Base-by-base conservation (phyloP, 345 rosid species). In the Lagerstroemia speciosa region DNA sequence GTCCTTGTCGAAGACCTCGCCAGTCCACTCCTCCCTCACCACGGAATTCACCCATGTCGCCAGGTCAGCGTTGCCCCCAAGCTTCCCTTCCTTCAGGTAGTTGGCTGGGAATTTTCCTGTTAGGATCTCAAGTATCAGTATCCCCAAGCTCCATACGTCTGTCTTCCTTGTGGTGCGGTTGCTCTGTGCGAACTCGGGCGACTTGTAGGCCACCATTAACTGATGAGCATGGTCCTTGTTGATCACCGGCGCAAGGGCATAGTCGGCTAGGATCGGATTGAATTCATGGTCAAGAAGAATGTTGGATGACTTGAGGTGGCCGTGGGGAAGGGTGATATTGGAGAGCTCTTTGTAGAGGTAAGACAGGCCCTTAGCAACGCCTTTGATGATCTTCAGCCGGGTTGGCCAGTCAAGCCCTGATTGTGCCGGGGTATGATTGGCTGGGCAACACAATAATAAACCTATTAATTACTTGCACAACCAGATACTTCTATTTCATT, bases 111-210 rank as follows among this genome's bases (percentile, higher is more conserved):
- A 87, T 79, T 83, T 87, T n/a, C 98, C 98, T 0, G 96, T 90
- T 17, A 93, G 67, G 53, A 86, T 45, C 77, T 93, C 98, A 0
- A 90, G 86, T 3, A 90, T 93, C 1, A 93, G 82, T n/a, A 90
- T 88, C n/a, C 97, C 98, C 0, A 90, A 87, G 66, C 90, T 88
- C 98, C 98, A 93, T 7, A 93, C 93, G 29, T 88, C 96, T 0
- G 97, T 84, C 81, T 78, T 88, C 26, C 81, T 78, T 0, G 90
- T 81, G 1, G 81, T 77, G 22, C 85, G 64, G 40, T 81, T 84
- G 0, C 65, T 71, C 66, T 81, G 82, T 64, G 69, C 76, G 86
- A 78, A 88, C 72, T 93, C 97, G 0, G 97, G 98, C 30, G 97
- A 87, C 81, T 84, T 88, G 78, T 80, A 93, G 33, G 92, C 91